Evolutionary conservation across 805 yeast genomes (phyloP).

Genomic region (Helenozyma rhizophorensis): DNA sequence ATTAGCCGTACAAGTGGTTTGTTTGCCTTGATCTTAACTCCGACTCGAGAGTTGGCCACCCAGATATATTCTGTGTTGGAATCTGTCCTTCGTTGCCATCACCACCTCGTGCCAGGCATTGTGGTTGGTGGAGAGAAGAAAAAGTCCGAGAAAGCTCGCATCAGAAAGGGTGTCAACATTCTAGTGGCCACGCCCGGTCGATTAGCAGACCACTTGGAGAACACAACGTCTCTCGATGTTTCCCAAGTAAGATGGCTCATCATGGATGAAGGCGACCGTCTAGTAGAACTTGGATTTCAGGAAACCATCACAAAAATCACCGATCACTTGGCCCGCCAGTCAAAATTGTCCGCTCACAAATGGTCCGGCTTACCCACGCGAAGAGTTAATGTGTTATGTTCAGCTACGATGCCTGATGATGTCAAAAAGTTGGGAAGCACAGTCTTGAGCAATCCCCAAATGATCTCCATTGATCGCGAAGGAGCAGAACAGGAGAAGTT

Average conservation of each 20-base stretch:
- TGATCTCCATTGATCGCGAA: slow-evolving; percentile 45
- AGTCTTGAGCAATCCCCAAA: slow-evolving; percentile 67
- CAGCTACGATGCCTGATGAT: slow-evolving; percentile 85
- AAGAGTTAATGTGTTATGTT: slow-evolving; percentile 80
- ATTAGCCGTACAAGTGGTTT: slow-evolving; percentile 69
- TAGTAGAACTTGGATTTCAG: slow-evolving; percentile 95
- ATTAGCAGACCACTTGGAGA: slow-evolving; percentile 87
- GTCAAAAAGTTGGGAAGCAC: slow-evolving; percentile 79
- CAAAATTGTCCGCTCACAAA: slow-evolving; percentile 29
- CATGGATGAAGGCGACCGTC: slow-evolving; percentile 93
- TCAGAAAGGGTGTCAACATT: slow-evolving; percentile 92
- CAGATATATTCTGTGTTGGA: slow-evolving; percentile 85
- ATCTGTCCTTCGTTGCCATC: slow-evolving; percentile 67
- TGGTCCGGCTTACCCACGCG: slow-evolving; percentile 61
- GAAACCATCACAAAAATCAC: slow-evolving; percentile 83
- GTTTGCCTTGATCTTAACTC: slow-evolving; percentile 84
- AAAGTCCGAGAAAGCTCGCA: slow-evolving; percentile 91
- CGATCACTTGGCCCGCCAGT: slow-evolving; percentile 45
- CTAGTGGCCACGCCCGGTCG: slow-evolving; percentile 98
- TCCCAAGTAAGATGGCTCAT: slow-evolving; percentile 81
- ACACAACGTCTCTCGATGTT: slow-evolving; percentile 71
- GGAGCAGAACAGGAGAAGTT: slow-evolving; percentile 10
- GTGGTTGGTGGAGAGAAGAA: slow-evolving; percentile 98
- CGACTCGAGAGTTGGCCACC: slow-evolving; percentile 91
- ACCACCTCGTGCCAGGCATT: slow-evolving; percentile 88